Evolutionary conservation across 2,329 filamentous ascomycete species (phyloP).

Genomic region (Byssothecium circinans): DNA sequence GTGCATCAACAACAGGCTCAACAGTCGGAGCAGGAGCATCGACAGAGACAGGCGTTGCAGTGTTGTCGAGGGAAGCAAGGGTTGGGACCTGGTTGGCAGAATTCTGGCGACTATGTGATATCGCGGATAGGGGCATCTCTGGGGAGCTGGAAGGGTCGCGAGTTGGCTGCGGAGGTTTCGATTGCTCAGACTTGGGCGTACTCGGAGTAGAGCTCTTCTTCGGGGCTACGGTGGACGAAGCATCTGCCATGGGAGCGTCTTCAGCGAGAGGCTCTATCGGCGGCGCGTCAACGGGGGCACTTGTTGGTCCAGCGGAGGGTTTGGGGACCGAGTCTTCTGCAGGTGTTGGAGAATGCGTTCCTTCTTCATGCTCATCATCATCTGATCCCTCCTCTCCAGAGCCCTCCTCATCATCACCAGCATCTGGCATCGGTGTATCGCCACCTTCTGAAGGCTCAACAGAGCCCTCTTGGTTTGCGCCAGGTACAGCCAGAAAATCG

Average conservation of each 20-base stretch:
- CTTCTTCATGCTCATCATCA: slow-evolving; percentile 52
- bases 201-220: slow-evolving; percentile 5
- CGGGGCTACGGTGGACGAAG: neutral
- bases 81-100: slow-evolving; percentile 35
- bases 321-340: slow-evolving; percentile 15
- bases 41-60: slow-evolving; percentile 1
- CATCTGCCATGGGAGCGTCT: neutral
- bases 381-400: slow-evolving; percentile 51
- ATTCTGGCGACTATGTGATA: slow-evolving; percentile 43
- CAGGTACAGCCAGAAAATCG: slow-evolving; percentile 28
- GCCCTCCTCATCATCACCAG: slow-evolving; percentile 52
- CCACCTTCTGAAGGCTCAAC: slow-evolving; percentile 37
- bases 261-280: slow-evolving; percentile 4
- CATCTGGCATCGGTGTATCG: slow-evolving; percentile 48
- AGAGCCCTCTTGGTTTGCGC: slow-evolving; percentile 42
- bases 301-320: slow-evolving; percentile 3
- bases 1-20: neutral
- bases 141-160: slow-evolving; percentile 46
- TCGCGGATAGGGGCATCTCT: slow-evolving; percentile 45
- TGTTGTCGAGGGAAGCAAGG: slow-evolving; percentile 11
- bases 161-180: slow-evolving; percentile 9
- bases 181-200: neutral
- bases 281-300: slow-evolving; percentile 9
- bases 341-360: slow-evolving; percentile 50
- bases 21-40: slow-evolving; percentile 2